phyloP scores from a whole-genome alignment of 352 stramenopile genomes.

The Phytophthora multivora region DNA sequence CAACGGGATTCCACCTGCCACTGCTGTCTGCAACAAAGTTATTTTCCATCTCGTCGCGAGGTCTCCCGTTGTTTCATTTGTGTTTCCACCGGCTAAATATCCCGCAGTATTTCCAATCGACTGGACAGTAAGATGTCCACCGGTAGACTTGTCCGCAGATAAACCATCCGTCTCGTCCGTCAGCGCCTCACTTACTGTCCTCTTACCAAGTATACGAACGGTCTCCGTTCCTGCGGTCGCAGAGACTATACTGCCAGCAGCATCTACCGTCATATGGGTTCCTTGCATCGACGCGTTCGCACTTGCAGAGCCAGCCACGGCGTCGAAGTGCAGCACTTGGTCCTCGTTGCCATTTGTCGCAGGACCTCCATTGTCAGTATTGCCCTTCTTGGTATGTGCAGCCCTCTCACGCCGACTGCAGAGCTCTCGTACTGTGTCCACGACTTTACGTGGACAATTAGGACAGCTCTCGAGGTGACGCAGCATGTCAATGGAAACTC shows the following conservation, averaged over 20 bases:
- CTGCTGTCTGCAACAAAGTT: conserved; percentile 37
- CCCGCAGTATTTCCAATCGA: neutral
- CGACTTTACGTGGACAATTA: conserved; percentile 67
- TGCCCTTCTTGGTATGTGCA: conserved; percentile 30
- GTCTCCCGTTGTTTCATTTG: conserved; percentile 13
- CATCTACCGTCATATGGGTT: conserved; percentile 8
- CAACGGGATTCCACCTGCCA: conserved; percentile 44
- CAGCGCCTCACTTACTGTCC: conserved; percentile 23
- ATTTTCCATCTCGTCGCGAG: conserved; percentile 22
- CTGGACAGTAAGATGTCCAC: conserved; percentile 9
- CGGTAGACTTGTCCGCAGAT: conserved; percentile 1
- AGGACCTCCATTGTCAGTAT: neutral
- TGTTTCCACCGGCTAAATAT: conserved; percentile 26
- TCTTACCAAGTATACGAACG: conserved; percentile 7
- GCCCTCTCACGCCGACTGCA: conserved; percentile 51
- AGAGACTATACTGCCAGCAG: conserved; percentile 4
- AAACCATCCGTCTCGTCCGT: neutral
- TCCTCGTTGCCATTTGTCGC: conserved; percentile 7
- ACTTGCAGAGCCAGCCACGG: conserved; percentile 4
- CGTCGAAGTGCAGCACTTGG: conserved; percentile 33
- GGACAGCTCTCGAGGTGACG: conserved; percentile 76
- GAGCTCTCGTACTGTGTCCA: conserved; percentile 66
- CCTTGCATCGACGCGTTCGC: neutral
- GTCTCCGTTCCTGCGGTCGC: neutral
- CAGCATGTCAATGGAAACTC: conserved; percentile 83